Base-by-base conservation (phyloP, 306 rosid genomes). In the Prunus padus region DNA sequence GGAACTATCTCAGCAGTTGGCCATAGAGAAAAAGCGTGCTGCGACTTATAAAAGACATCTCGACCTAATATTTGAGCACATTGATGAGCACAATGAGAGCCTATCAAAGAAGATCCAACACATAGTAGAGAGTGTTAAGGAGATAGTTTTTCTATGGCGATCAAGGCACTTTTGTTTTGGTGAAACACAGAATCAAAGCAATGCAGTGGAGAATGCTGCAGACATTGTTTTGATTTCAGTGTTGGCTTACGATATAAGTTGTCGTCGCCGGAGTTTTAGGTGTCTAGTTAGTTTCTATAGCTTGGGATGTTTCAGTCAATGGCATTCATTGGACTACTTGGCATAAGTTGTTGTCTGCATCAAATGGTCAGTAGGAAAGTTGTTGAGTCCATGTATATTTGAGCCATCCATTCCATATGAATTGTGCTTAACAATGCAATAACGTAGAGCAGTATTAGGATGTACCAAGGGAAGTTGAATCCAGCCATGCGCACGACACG, bases 1-100 rank as follows among this genome's bases (percentile, higher is more conserved):
- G 71, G 99, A 95, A 78, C 82, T 95, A 66, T 82, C 97, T 56
- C 97, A 95, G 82, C 97, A 92, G 81, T 84, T 95, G 83, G 88
- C 96, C 12, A 31, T 80, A 59, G 99, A 95, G 91, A 95, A 86
- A 74, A 95, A 90, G 83, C 89, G 98, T 83, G 83, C 96, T 1
- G 98, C 93, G 3, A 82, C 88, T 2, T 92, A 95, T 81, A 95
- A 92, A 87, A 92, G 98, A 83, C 99, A 92, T 79, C 91, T 95
- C 61, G 99, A 95, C 75, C 78, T 90, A 79, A 77, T 95, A 79
- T 92, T 95, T 42, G 97, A 90, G 87, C 96, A 90, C 76, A 90
- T 92, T 15, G 98, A 90, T 20, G 93, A 95, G 86, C 97, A 89
- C 82, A 95, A 95, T 67, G 87, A 88, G 80, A 88, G 77, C 82